phyloP scores from a whole-genome alignment of 2,329 filamentous ascomycete genomes.

The Escovopsis weberi region DNA sequence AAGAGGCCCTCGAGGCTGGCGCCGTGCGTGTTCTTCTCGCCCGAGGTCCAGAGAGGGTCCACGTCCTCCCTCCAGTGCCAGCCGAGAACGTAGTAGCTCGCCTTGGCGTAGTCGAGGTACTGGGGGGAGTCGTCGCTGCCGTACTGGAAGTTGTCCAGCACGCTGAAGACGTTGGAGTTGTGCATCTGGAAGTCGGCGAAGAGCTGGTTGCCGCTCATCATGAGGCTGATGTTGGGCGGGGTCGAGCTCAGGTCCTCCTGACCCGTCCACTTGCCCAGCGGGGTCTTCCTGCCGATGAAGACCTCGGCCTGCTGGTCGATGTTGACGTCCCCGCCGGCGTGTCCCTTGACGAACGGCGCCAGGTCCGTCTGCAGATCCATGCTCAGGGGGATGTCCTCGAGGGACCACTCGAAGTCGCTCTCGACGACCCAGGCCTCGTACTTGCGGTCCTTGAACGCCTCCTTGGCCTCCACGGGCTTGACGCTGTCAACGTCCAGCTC shows the following conservation, averaged over 20 bases:
- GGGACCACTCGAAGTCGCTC: constrained; percentile 18
- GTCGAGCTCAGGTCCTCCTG: not conserved
- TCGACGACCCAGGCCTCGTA: constrained; percentile 24
- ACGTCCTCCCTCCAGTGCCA: constrained; percentile 18
- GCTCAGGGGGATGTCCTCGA: constrained; percentile 16
- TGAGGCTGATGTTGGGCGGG: constrained; percentile 5
- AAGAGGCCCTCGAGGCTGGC: constrained; percentile 9
- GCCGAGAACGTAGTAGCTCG: constrained; percentile 25
- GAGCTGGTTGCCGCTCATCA: constrained; percentile 17
- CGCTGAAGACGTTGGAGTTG: constrained; percentile 26
- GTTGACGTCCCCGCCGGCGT: constrained; percentile 4
- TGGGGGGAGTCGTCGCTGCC: constrained; percentile 2
- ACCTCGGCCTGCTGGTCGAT: constrained; percentile 26
- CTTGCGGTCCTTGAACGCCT: not conserved
- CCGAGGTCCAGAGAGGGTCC: constrained; percentile 10
- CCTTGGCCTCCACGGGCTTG: constrained; percentile 1
- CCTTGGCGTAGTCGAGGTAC: constrained; percentile 14
- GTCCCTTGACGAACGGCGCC: constrained; percentile 21
- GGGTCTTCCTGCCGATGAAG: constrained; percentile 23
- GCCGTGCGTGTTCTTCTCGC: constrained; percentile 2
- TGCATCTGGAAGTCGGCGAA: constrained; percentile 28
- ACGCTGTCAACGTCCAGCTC: constrained; percentile 10
- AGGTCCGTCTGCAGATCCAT: constrained; percentile 25
- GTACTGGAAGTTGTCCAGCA: constrained; percentile 25
- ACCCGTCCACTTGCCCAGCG: constrained; percentile 4